phyloP scores from a whole-genome alignment of 345 rosid species.

The Citrus unshiu region DNA sequence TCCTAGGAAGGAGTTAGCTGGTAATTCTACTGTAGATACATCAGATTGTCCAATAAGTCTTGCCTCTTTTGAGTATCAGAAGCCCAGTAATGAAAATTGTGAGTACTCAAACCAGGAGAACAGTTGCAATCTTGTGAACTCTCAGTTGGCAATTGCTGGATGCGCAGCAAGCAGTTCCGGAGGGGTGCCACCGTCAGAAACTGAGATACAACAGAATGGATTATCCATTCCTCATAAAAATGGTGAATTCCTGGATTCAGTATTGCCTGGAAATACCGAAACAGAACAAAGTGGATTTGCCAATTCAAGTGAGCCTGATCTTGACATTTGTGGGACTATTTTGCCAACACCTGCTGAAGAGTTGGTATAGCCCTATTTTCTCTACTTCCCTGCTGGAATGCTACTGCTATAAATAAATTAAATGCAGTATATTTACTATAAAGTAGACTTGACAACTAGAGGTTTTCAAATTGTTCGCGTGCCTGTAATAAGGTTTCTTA shows the following conservation, averaged over 20 bases:
- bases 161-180: slow-evolving; percentile 33
- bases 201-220: slow-evolving; percentile 28
- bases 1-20: slow-evolving; percentile 33
- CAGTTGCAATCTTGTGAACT: slow-evolving; percentile 29
- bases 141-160: slow-evolving; percentile 25
- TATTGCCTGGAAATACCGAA: slow-evolving; percentile 26
- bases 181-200: slow-evolving; percentile 38
- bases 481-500: slow-evolving; percentile 6
- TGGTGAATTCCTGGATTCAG: slow-evolving; percentile 24
- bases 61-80: slow-evolving; percentile 26
- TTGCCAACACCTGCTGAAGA: slow-evolving; percentile 43
- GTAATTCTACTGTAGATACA: slow-evolving; percentile 34
- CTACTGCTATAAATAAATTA: not conserved
- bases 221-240: slow-evolving; percentile 22
- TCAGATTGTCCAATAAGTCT: slow-evolving; percentile 33
- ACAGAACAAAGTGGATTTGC: slow-evolving; percentile 30
- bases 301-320: slow-evolving; percentile 35
- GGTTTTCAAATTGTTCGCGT: not conserved
- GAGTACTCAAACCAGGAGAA: slow-evolving; percentile 38
- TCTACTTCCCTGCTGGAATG: not conserved
- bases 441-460: not conserved
- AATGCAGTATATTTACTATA: not conserved
- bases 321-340: slow-evolving; percentile 30
- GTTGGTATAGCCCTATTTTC: slow-evolving; percentile 39
- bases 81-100: slow-evolving; percentile 31